Conservation (phyloP, 106 monocot species). For the Dactylorhiza incarnata region DNA sequence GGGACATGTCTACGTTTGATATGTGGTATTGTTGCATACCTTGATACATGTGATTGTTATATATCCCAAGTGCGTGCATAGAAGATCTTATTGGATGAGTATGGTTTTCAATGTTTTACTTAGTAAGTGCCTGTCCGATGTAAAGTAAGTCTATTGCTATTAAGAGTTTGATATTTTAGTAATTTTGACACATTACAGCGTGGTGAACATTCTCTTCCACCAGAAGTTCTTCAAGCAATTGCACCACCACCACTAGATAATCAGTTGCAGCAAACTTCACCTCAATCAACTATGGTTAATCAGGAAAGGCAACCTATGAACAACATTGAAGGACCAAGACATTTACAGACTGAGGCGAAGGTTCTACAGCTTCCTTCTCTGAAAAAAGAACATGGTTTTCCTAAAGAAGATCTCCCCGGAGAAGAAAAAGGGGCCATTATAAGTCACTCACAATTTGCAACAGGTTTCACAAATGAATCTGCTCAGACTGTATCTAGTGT, state of each 20-base stretch:
- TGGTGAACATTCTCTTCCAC: conserved; percentile 71
- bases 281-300: conserved; percentile 12
- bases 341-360: conserved; percentile 30
- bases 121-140: not conserved
- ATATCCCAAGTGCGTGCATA: not conserved
- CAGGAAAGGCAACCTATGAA: conserved; percentile 29
- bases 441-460: conserved; percentile 2
- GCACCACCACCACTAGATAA: conserved; percentile 53
- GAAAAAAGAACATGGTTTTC: conserved; percentile 23
- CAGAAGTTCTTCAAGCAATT: conserved; percentile 78
- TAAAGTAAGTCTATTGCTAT: not conserved
- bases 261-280: conserved; percentile 27
- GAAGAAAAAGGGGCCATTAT: conserved; percentile 34
- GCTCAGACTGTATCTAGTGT: conserved; percentile 14
- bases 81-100: not conserved
- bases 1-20: not conserved
- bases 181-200: conserved; percentile 28
- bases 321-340: conserved; percentile 33
- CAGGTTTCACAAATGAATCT: conserved; percentile 34
- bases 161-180: not conserved
- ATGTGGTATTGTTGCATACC: not conserved
- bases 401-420: conserved; percentile 41
- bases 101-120: not conserved
- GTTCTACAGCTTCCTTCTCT: conserved; percentile 12
- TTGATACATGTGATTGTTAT: too few species aligned